Evolutionary conservation across 2,329 filamentous ascomycete genomes (phyloP).

Genomic region (Phoma sp.): DNA sequence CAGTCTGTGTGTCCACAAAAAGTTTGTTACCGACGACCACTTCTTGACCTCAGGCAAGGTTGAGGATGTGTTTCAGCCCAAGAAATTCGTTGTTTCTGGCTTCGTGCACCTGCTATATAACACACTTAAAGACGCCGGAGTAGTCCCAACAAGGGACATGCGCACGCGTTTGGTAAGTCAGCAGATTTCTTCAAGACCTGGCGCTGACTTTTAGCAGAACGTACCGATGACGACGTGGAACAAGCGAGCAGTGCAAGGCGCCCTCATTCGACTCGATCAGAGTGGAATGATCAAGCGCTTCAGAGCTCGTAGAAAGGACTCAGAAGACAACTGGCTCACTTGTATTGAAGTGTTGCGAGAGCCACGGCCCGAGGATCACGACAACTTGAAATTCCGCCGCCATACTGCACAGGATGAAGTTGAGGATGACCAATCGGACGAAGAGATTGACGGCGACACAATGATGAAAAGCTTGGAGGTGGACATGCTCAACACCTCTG

Average conservation of each 20-base stretch:
- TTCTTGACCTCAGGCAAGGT: conserved; percentile 35
- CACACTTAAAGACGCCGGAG: conserved; percentile 56
- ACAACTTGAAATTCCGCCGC: conserved; percentile 40
- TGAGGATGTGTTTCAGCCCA: conserved; percentile 44
- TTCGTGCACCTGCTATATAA: conserved; percentile 58
- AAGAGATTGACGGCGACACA: conserved; percentile 38
- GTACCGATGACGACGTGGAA: conserved; percentile 45
- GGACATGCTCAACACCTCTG: conserved; percentile 32
- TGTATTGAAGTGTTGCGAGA: conserved; percentile 52
- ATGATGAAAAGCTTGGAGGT: conserved; percentile 42
- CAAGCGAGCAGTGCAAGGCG: conserved; percentile 47
- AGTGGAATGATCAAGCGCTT: conserved; percentile 49
- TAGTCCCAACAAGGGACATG: conserved; percentile 60
- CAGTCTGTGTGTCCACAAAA: conserved; percentile 61
- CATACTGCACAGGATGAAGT: conserved; percentile 20
- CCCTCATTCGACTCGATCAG: conserved; percentile 49
- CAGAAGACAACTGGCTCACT: conserved; percentile 36
- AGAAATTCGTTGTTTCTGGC: conserved; percentile 55
- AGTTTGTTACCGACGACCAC: conserved; percentile 51
- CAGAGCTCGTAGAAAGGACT: conserved; percentile 38
- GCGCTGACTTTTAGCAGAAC: conserved; percentile 33
- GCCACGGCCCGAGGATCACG: conserved; percentile 42
- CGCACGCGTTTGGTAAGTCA: conserved; percentile 54
- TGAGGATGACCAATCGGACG: conserved; percentile 33
- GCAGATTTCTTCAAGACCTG: background rate